Conservation (phyloP, 208 protist species). For the Trypanosoma congolense region DNA sequence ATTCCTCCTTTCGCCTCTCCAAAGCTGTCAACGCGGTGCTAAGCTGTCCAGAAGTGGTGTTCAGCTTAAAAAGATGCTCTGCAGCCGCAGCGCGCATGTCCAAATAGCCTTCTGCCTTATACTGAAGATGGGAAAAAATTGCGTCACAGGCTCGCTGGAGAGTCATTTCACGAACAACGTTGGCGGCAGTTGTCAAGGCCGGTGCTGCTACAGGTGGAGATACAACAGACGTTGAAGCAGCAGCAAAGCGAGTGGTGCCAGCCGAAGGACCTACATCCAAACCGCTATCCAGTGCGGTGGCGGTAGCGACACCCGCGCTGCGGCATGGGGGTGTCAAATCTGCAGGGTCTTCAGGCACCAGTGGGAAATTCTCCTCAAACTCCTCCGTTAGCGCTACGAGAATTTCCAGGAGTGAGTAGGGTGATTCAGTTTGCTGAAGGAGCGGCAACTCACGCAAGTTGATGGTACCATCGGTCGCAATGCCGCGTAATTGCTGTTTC, state of each 20-base stretch:
- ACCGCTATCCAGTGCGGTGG: too few species aligned
- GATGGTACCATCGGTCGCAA: conserved; percentile 41
- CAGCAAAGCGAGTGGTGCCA: too few species aligned
- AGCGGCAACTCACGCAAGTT: conserved; percentile 45
- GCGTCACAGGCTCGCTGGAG: conserved; percentile 61
- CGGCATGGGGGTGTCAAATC: background rate
- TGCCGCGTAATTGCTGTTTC: conserved; percentile 38
- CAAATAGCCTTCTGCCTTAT: conserved; percentile 61
- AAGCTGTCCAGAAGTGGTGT: conserved; percentile 44
- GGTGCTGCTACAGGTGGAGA: too few species aligned
- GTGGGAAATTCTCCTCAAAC: conserved; percentile 68
- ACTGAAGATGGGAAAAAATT: conserved; percentile 64
- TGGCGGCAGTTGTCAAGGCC: too few species aligned
- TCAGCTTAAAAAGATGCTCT: conserved; percentile 36
- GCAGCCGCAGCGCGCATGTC: conserved; percentile 49
- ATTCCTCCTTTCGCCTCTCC: conserved; percentile 32
- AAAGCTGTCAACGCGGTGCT: conserved; percentile 45
- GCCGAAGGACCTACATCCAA: too few species aligned
- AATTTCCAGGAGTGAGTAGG: conserved; percentile 58
- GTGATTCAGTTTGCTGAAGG: conserved; percentile 40
- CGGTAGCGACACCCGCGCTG: too few species aligned
- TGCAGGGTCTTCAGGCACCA: conserved; percentile 14
- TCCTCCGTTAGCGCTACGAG: conserved; percentile 65
- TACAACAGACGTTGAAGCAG: too few species aligned
- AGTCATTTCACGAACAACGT: conserved; percentile 20